These are phyloP conservation scores for Sugiyamaella valdiviana DNA, from an alignment of 805 yeast genomes.

Conservation along the genomic window DNA sequence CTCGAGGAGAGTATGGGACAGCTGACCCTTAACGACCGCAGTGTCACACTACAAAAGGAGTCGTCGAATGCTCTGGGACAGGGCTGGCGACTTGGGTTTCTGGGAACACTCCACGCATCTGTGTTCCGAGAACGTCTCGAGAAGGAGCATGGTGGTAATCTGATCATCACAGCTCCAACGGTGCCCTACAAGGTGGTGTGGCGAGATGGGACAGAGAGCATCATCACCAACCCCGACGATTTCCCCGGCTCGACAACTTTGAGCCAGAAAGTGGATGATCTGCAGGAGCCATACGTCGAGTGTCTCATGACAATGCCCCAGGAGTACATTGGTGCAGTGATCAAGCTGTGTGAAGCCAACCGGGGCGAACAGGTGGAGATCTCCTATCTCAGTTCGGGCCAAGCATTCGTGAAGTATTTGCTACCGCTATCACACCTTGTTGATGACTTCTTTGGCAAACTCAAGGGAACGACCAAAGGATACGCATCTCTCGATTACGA, in stretches of 20 bases:
- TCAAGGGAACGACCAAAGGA: constrained; percentile 85
- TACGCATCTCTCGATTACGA: constrained; percentile 94
- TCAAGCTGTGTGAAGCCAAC: constrained; percentile 75
- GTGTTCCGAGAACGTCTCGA: constrained; percentile 89
- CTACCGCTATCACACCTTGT: constrained; percentile 85
- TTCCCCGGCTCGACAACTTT: constrained; percentile 58
- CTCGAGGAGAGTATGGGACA: constrained; percentile 87
- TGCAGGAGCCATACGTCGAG: constrained; percentile 82
- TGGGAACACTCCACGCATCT: constrained; percentile 92
- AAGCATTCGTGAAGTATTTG: constrained; percentile 70
- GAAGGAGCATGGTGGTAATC: constrained; percentile 87
- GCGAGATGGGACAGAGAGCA: constrained; percentile 54
- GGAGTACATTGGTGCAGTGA: constrained; percentile 82
- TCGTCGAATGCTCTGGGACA: constrained; percentile 92
- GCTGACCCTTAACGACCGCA: constrained; percentile 82
- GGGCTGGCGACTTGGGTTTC: constrained; percentile 95
- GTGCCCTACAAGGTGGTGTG: constrained; percentile 83
- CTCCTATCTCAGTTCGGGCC: constrained; percentile 70
- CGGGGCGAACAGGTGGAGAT: constrained; percentile 79
- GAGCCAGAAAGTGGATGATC: constrained; percentile 41
- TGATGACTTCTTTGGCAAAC: constrained; percentile 91
- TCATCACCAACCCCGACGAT: constrained; percentile 85
- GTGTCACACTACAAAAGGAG: constrained; percentile 83
- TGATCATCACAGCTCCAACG: constrained; percentile 91
- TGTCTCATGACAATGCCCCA: constrained; percentile 87